Base-by-base conservation (phyloP, 108 stramenopile genomes). In the Cyclostephanos tholiformis region DNA sequence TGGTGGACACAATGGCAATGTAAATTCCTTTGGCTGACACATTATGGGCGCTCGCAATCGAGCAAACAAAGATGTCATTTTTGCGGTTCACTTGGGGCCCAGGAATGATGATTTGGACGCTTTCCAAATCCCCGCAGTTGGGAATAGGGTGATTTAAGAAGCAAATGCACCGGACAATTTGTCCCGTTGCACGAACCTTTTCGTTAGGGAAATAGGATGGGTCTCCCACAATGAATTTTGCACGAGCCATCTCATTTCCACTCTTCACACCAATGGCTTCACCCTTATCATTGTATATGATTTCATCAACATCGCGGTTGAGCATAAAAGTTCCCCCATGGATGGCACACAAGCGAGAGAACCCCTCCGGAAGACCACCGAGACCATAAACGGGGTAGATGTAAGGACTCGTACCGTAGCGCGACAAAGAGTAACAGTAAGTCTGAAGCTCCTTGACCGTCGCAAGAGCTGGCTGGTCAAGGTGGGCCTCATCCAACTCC, bases 301-400 rank as follows among this genome's bases (percentile, higher is more conserved):
- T 91, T 81, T 99, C 98, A 70, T 99, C 96, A 48, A 99, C 90
- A 69, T 97, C 96, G 52, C 90, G 93, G 77, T 98, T 96, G 50
- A 99, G 91, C 98, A 99, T 99, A 84, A 99, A 98, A 53, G 98
- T 98, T 75, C 98, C 98, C 36, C 98, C 99, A 73, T 98, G 95
- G 71, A 99, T 95, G 30, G 99, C 99, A 75, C 97, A 98, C 52
- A 99, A 90, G 44, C 99, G 95, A 56, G 97, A 97, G 78, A 99
- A 99, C 51, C 97, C 97, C 84, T 99, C 99, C 16, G 99, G 99
- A 44, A 99, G 89, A 22, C 97, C 96, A 26, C 97, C 97, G 59
- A 99, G 89, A 53, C 99, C 99, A 74, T 98, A 99, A 56, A 97
- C 79, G 39, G 99, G 99, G 86, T 99, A 99, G 70, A 99, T 96